A percentile compares a stretch with the other conserved stretches of the same genome.
These are phyloP conservation scores for Urochloa ruziziensis DNA, from an alignment of 176 grass and related monocot genomes.

Conservation along the genomic window DNA sequence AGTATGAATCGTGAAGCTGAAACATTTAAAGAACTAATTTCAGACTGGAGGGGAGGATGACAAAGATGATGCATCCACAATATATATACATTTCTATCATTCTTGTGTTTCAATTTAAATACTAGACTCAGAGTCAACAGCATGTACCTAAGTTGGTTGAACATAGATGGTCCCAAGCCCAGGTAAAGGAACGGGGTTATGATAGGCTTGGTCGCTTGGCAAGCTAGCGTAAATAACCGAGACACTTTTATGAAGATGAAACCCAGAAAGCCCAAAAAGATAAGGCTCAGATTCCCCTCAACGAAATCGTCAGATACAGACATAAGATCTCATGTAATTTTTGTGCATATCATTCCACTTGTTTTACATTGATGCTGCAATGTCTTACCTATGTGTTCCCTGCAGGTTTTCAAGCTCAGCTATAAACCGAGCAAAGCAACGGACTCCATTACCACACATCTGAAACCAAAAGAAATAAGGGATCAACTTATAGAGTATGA, in stretches of 20 bases:
- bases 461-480: conserved; percentile 50
- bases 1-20: conserved; percentile 93
- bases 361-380: not conserved
- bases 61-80: conserved; percentile 9
- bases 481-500: not conserved
- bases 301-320: not conserved
- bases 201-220: not conserved
- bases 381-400: conserved; percentile 68
- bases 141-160: not conserved
- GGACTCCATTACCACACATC: conserved; percentile 98
- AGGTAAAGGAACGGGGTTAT: not conserved
- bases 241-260: not conserved
- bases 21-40: conserved; percentile 29
- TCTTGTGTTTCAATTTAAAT: not conserved
- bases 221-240: not conserved
- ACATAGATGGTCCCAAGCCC: not conserved
- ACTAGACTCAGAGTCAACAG: not conserved
- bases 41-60: not conserved
- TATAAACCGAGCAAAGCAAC: conserved; percentile 91
- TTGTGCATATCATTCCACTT: conserved; percentile 13
- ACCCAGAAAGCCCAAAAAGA: not conserved
- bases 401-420: conserved; percentile 82
- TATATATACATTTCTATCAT: not conserved
- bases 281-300: not conserved
- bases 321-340: not conserved